Evolutionary conservation across 805 yeast genomes (phyloP), one percentile per base, ranked within the genome.

Genomic region (Nakazawaea ishiwadae): DNA sequence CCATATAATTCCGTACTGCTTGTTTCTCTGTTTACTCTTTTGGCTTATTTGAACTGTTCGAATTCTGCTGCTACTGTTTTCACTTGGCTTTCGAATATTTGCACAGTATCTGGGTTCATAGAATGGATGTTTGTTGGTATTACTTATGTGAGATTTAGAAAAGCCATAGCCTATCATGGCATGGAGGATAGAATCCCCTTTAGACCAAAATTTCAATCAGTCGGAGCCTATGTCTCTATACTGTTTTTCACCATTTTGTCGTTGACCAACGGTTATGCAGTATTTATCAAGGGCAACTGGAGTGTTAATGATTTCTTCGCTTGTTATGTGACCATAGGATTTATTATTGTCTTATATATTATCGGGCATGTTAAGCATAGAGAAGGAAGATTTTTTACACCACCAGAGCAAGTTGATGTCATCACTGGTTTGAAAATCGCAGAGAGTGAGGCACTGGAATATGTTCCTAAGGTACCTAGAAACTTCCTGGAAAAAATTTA

Each of bases 11-110:
- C 85, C 15, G 66, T 84, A 40, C 64, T 59, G 1, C 57, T 79
- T n/a, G 68, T 79, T 35, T 63, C 74, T 37, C 50, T 62, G 8
- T 58, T 78, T 38, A 64, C 73, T 1, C 68, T 73, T 39, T 66
- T 86, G 49, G 84, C 85, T 2, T 85, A 68, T 60, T 76, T 85
- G 79, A 78, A 81, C 42, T 79, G 74, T 30, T 69, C 84, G 4
- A 62, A 73, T 33, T 66, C 76, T 11, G 66, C 90, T 2, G 62
- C 80, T 15, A 68, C 68, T 24, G 75, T 83, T 23, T 85, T 85
- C 66, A 63, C 73, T 18, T 81, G 87, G 87, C 71, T 81, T 42
- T 65, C 81, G 14, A 80, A 80, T 56, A 73, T 81, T 48, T 71
- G 81, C 23, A 78, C 85, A 24, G 75, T 81, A 37, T 77, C 85